Percentiles rank a stretch among this genome's conserved stretches.
Conservation (phyloP, 352 stramenopile genomes). For the Aphanomyces euteiches region DNA sequence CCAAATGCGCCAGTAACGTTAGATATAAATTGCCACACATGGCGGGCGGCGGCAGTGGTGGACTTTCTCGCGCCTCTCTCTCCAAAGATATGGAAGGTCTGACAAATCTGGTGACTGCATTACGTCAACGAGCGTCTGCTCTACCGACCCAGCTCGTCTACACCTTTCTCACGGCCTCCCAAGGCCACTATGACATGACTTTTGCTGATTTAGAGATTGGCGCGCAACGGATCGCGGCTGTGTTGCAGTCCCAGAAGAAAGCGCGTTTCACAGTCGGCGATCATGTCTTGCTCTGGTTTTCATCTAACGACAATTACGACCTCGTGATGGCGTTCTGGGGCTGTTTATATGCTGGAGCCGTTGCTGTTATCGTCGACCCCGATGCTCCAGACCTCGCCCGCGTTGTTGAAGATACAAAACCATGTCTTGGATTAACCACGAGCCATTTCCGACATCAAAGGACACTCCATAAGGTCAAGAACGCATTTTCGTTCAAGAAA, state of each 20-base stretch:
- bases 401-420: not conserved
- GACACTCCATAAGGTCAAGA: conserved; percentile 12
- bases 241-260: not conserved
- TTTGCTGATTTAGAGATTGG: not conserved
- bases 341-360: conserved; percentile 5
- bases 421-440: conserved; percentile 1
- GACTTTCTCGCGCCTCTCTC: no score
- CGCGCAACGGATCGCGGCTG: not conserved
- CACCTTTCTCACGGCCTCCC: no score
- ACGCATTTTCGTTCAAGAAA: conserved; percentile 9
- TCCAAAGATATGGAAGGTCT: no score
- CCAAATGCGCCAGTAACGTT: no score
- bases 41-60: no score
- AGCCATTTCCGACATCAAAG: not conserved
- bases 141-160: no score
- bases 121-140: no score
- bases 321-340: conserved; percentile 7
- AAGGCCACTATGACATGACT: not conserved
- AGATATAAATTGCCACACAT: no score
- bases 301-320: not conserved
- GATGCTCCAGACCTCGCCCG: not conserved
- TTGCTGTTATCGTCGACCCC: not conserved
- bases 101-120: no score
- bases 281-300: conserved; percentile 1
- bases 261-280: not conserved